Evolutionary conservation across 2,329 filamentous ascomycete genomes (phyloP), one percentile per base, ranked within the genome.

Genomic region (Neofusicoccum kwambonambiense): DNA sequence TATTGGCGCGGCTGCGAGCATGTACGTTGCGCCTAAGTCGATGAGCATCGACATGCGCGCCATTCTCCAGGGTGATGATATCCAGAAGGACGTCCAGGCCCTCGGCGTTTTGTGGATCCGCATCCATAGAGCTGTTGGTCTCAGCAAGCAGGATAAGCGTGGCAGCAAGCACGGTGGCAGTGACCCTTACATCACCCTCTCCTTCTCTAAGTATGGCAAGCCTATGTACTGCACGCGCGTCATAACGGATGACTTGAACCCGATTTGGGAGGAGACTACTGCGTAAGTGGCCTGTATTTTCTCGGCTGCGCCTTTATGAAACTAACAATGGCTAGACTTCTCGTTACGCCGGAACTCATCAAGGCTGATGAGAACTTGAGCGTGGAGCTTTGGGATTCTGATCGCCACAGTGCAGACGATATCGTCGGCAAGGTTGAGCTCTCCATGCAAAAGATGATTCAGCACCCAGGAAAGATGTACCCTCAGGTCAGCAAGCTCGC

Each of bases 181-280:
- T 58, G 95, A 99, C 70, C 93, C 94, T 0, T 98, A 98, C 76
- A 96, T 98, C 74, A 97, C 94, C 37, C 84, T 98, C 41, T 90
- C 91, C 45, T 98, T 96, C 82, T 96, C 92, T 72, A 97, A 98
- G 77, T 98, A 97, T 71, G 91, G 91, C 64, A 99, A 99, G 79
- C 94, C 94, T 1, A 96, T 97, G 86, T 98, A 97, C 78, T 97
- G 93, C 77, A 98, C 95, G 1, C 89, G 95, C 54, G 93, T 98
- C 60, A 97, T 98, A 68, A 92, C 94, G 61, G 94, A 98, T 73
- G 90, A 97, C 70, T 84, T 97, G 63, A 96, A 98, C 72, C 95
- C 95, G 0, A 84, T 97, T 4, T 98, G 96, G 82, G 91, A 95
- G 72, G 95, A 98, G 78, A 91, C 87, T 1, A 89, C 91, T 49